phyloP scores from a whole-genome alignment of 306 rosid species.

The cucumber (Cucumis sativus) region Cucumber_9930_V3 NC_026660.2:9899001-9899500 shows the following conservation, averaged over 20 bases:
- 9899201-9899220: background rate
- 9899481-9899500: too few relatives aligned
- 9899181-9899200: background rate
- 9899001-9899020: too few relatives aligned
- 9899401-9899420: background rate
- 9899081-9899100: background rate
- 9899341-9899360: background rate
- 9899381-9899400: background rate
- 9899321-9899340: background rate
- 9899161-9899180: background rate
- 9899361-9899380: background rate
- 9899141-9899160: background rate
- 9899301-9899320: background rate
- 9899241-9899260: background rate
- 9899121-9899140: background rate
- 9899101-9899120: background rate
- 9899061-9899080: background rate
- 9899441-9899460: too few relatives aligned
- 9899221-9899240: background rate
- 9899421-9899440: background rate
- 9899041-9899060: too few relatives aligned
- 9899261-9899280: background rate
- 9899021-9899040: too few relatives aligned
- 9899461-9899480: too few relatives aligned
- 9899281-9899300: background rate